Base-by-base conservation (phyloP, 2,329 filamentous ascomycete genomes). In the Pseudogymnoascus sp. region DNA sequence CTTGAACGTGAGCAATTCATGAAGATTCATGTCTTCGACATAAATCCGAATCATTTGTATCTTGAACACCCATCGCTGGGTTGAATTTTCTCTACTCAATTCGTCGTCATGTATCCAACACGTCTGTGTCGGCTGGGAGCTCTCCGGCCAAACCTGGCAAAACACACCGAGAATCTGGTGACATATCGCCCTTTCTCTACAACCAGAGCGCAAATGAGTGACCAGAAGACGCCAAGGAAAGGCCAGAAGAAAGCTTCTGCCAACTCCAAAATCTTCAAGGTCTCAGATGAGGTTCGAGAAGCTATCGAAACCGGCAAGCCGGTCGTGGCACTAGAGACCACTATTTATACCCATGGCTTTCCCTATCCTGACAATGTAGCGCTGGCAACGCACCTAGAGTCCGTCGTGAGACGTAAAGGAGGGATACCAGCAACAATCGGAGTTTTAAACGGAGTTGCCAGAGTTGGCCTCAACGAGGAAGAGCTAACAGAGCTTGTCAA, bases 341-440 rank as follows among this genome's bases (percentile, higher is more conserved):
- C 95, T 4, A 98, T 99, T 70, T 98, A 99, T 77, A 99, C 95
- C 1, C 95, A 99, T 77, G 93, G 92, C 81, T 90, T 87, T 68
- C 87, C 88, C 2, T 89, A 89, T 69, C 88, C 88, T 0, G 84
- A 89, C 28, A 91, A 90, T 70, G 78, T 89, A 43, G 87, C 89
- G 21, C 81, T 99, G 13, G 90, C 91, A 54, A 78, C 85, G 19
- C 83, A 88, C 57, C 84, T 98, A 65, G 91, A 97, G 73, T 86
- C 87, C 11, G 82, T 96, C 43, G 90, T 98, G 61, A 89, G 95
- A 54, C 80, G 82, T 43, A 84, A 92, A 75, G 95, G 95, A 41
- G 92, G 83, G 14, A 83, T 97, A 13, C 95, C 95, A 2, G 95
- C 95, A 31, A 96, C 96, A 2, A 90, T 97, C 73, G 95, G 92